Evolutionary conservation across 176 grass and related monocot genomes (phyloP).

Genomic region (Aegilops umbellulata): DNA sequence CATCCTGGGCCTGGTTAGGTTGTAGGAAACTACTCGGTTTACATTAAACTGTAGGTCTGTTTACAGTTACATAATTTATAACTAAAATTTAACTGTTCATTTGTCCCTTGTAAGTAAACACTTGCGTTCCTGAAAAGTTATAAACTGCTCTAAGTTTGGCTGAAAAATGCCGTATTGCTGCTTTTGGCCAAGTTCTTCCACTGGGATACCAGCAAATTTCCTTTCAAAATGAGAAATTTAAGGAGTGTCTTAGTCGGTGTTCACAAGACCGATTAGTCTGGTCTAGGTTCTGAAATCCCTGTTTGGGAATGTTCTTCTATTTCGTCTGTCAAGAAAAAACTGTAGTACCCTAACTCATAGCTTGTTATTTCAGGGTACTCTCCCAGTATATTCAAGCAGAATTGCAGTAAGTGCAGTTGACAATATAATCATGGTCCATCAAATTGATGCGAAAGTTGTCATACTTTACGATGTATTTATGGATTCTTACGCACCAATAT

Average conservation of each 20-base stretch:
- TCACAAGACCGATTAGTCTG: background rate
- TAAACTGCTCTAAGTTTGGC: background rate
- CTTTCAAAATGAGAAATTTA: background rate
- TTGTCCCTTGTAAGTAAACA: background rate
- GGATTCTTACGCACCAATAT: constrained; percentile 76
- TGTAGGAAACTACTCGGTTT: background rate
- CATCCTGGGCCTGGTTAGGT: background rate
- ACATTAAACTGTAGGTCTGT: background rate
- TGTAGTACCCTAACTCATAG: constrained; percentile 4
- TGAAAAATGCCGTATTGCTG: background rate
- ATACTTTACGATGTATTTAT: constrained; percentile 90
- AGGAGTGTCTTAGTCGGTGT: background rate
- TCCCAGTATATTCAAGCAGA: constrained; percentile 83
- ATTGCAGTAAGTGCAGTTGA: constrained; percentile 91
- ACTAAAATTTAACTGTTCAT: background rate
- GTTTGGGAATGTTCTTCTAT: background rate
- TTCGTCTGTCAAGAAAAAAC: background rate
- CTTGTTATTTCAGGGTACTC: constrained; percentile 57
- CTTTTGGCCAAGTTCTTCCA: background rate
- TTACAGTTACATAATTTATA: background rate
- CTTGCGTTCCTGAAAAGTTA: background rate
- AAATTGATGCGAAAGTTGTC: constrained; percentile 97
- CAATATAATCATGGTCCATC: constrained; percentile 89
- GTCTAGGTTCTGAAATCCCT: background rate
- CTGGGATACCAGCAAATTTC: background rate